These are phyloP conservation scores for Besnoitia besnoiti DNA, from an alignment of 169 alveolate genomes.

Conservation along the genomic window DNA sequence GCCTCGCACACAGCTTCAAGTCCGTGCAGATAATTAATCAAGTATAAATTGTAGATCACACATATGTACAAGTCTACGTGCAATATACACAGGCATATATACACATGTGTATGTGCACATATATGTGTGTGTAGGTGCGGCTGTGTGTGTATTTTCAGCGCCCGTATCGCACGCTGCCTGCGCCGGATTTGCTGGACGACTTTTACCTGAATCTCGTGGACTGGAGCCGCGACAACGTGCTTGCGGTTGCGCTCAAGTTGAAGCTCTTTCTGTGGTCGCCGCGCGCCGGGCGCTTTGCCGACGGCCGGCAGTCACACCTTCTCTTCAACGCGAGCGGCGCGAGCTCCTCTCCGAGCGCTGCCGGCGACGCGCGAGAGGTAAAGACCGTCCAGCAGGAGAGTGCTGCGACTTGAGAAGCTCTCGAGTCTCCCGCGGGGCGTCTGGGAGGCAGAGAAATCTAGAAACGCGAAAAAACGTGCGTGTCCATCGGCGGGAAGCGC, in stretches of 20 bases:
- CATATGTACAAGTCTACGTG: not conserved
- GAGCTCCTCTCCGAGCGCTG: not conserved
- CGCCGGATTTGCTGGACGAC: constrained; percentile 92
- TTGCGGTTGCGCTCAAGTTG: constrained; percentile 92
- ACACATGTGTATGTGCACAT: not conserved
- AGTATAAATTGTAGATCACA: too few relatives aligned
- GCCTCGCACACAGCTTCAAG: not conserved
- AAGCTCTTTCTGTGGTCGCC: constrained; percentile 89
- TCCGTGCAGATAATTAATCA: not conserved
- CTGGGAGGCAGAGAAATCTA: too few relatives aligned
- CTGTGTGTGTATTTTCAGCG: constrained; percentile 15
- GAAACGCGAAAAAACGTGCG: too few relatives aligned
- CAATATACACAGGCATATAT: not conserved
- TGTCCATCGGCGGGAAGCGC: too few relatives aligned
- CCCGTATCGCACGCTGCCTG: constrained; percentile 68
- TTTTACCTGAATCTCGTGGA: constrained; percentile 85
- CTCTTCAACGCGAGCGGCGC: constrained; percentile 30
- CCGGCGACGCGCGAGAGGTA: not conserved
- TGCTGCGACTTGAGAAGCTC: not conserved
- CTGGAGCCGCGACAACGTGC: constrained; percentile 78
- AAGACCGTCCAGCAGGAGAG: too few relatives aligned
- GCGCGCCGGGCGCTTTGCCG: not conserved
- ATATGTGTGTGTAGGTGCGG: not conserved
- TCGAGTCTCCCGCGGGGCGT: not conserved
- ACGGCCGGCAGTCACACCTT: not conserved